Evolutionary conservation across 1,284 basidiomycete species (phyloP).

Genomic region (Apiotrichum mycotoxinovorans): DNA sequence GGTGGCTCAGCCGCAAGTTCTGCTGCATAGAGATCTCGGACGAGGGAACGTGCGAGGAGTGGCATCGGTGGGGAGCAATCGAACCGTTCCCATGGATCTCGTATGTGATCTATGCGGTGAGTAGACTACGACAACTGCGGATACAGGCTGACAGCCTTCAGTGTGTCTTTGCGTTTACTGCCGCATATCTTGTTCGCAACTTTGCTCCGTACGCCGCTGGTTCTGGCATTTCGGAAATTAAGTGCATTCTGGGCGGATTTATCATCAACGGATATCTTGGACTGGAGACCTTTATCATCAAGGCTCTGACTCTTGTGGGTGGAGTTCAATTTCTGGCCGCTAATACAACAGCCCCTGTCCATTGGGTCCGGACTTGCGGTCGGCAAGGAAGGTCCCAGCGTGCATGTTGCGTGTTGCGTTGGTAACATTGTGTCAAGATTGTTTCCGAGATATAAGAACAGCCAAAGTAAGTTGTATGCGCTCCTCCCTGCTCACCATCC

Average conservation of each 20-base stretch:
- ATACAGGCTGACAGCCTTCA: slow-evolving; percentile 38
- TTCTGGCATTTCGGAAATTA: slow-evolving; percentile 98
- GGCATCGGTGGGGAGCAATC: slow-evolving; percentile 85
- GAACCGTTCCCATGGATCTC: slow-evolving; percentile 73
- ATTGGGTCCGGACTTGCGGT: slow-evolving; percentile 96
- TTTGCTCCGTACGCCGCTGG: slow-evolving; percentile 95
- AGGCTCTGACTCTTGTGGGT: slow-evolving; percentile 81
- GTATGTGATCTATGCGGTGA: slow-evolving; percentile 83
- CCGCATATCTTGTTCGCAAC: slow-evolving; percentile 80
- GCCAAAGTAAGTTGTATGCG: slow-evolving; percentile 64
- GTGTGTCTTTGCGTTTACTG: slow-evolving; percentile 73
- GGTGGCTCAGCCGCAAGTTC: slow-evolving; percentile 98
- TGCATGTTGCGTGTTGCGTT: slow-evolving; percentile 93
- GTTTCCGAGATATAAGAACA: slow-evolving; percentile 77
- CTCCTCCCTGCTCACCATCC: neutral
- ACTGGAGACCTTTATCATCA: slow-evolving; percentile 82
- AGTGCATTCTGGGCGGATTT: slow-evolving; percentile 96
- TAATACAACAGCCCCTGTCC: slow-evolving; percentile 69
- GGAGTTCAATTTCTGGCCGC: slow-evolving; percentile 10
- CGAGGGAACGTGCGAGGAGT: slow-evolving; percentile 81
- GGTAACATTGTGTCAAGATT: slow-evolving; percentile 80
- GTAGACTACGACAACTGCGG: slow-evolving; percentile 41
- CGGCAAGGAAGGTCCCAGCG: slow-evolving; percentile 97
- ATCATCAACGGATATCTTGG: slow-evolving; percentile 93
- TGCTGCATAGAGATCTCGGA: slow-evolving; percentile 81